phyloP scores from a whole-genome alignment of 495 filamentous ascomycete genomes.

The Podospora pseudoanserina region DNA sequence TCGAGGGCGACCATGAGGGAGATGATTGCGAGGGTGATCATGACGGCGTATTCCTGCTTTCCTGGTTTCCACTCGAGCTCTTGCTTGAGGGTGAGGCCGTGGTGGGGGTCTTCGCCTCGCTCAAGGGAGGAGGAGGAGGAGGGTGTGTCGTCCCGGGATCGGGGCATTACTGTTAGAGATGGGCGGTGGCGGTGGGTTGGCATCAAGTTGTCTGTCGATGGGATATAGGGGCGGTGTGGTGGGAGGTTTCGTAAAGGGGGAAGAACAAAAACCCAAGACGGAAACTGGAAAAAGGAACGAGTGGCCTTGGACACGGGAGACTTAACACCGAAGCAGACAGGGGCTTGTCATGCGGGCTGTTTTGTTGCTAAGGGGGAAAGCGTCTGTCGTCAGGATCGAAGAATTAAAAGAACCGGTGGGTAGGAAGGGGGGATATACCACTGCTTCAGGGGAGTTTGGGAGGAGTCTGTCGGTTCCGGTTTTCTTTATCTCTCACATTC shows the following conservation, averaged over 20 bases:
- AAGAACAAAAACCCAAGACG: neutral
- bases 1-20: conserved; percentile 54
- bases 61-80: conserved; percentile 35
- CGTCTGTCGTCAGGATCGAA: neutral
- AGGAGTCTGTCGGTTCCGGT: neutral
- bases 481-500: neutral
- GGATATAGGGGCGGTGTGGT: too few relatives aligned
- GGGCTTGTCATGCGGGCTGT: neutral
- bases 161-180: neutral
- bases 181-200: neutral
- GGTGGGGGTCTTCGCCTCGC: conserved; percentile 17
- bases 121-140: conserved; percentile 10
- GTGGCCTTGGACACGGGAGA: neutral
- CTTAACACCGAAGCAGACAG: neutral
- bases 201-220: neutral
- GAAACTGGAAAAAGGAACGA: neutral
- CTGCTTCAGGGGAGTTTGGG: neutral
- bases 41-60: conserved; percentile 38
- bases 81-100: conserved; percentile 11
- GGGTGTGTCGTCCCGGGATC: conserved; percentile 1
- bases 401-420: neutral
- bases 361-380: neutral
- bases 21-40: conserved; percentile 42
- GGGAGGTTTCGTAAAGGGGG: neutral
- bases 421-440: neutral